Base-by-base conservation (phyloP, 805 yeast genomes). In the Lipomyces kockii region DNA sequence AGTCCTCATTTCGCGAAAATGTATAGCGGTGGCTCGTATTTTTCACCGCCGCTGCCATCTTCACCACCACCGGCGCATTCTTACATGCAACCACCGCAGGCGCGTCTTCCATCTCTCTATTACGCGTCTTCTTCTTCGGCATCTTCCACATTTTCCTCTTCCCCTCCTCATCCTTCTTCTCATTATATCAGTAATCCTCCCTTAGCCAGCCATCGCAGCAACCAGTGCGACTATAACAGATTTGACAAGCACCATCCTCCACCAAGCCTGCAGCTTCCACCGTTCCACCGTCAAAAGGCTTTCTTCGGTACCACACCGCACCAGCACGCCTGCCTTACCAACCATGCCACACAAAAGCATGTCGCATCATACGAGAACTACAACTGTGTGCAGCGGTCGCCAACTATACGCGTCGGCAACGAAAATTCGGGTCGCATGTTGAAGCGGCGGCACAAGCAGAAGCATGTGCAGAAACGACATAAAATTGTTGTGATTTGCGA, bases 21-120 rank as follows among this genome's bases (percentile, higher is more conserved):
- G 65, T 58, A 64, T 27, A 64, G 37, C 58, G 62, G 43, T 22
- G 61, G 52, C 34, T 60, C 56, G n/a, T 55, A 61, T 46, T 56
- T 39, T 46, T 11, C 58, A 39, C 60, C 62, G 27, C 66, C 64
- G 39, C 46, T 64, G 20, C 68, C 68, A 20, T 64, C 70, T 6
- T 67, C 70, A 4, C 68, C 70, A 37, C 70, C 70, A n/a, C 68
- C 37, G 27, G 11, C 67, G 59, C 62, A 60, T 6, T 25, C 29
- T 22, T 56, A 43, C 64, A 25, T 46, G 37, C 61, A 63, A 29
- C 54, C 58, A 14, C 61, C 61, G 20, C 64, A 39, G 55, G n/a
- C 65, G 35, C 59, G 57, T 35, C 61, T 57, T 14, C 35, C 54
- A 54, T 62, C 34, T 46, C 52, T 51, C n/a, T 35, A 46, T 29